Percentiles rank a stretch among this genome's conserved stretches.
Conservation (phyloP, 306 rosid species). For the Comarum palustre region DNA sequence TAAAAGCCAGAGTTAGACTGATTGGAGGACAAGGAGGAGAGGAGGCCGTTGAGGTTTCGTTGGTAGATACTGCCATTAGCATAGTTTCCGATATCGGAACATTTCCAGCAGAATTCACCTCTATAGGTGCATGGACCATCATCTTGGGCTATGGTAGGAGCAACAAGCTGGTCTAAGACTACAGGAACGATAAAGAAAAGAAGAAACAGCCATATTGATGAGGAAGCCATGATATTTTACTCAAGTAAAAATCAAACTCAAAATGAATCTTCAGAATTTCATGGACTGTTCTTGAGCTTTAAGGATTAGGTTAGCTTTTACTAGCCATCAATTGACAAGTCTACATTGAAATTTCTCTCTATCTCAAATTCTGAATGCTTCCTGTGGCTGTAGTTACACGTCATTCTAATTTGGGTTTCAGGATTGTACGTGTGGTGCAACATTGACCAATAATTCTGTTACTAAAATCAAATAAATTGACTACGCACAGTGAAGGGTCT, state of each 20-base stretch:
- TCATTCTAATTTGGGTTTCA: not conserved
- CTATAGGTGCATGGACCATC: not conserved
- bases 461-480: not conserved
- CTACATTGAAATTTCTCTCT: not conserved
- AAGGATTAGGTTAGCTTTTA: not conserved
- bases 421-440: not conserved
- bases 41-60: not conserved
- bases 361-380: not conserved
- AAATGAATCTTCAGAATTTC: not conserved
- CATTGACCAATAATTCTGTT: not conserved
- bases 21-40: not conserved
- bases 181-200: not conserved
- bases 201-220: not conserved
- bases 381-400: not conserved
- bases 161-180: not conserved
- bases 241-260: not conserved
- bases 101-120: not conserved
- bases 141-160: slow-evolving; percentile 1
- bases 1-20: not conserved
- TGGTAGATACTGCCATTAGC: not conserved
- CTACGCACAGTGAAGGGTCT: not conserved
- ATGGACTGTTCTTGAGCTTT: not conserved
- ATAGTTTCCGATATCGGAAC: not conserved
- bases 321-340: not conserved
- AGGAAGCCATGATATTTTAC: not conserved